Evolutionary conservation across 768 basidiomycete genomes (phyloP), one percentile per base, ranked within the genome.

Genomic region (Amanita thiersii): DNA sequence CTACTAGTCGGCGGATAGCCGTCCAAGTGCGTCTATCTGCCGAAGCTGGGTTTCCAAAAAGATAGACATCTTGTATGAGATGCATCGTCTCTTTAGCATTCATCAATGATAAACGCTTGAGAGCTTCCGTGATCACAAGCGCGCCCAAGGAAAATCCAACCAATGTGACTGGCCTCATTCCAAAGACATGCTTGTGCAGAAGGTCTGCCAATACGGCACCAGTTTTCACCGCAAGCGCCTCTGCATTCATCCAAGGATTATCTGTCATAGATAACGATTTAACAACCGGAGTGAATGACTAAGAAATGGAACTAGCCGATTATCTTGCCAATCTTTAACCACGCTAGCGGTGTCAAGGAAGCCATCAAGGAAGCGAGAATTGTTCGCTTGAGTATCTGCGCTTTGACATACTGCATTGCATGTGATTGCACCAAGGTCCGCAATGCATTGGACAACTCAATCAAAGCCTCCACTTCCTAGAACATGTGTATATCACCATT

Each of bases 201-300:
- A 76, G 62, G 23, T 68, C 69, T 15, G 70, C 75, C 30, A 79
- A 56, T 12, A 79, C 74, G 9, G 62, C 66, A 10, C 76, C 77
- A 14, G 75, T 63, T 50, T 77, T 77, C 40, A 63, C 47, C 1
- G 73, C 72, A 11, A 69, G 61, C n/a, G 72, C 65, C 45, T 61
- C 66, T 8, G 73, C 64, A 50, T 73, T 73, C 69, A 71, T 70
- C 74, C 75, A 77, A 2, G 75, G 75, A 52, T 77, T 78, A 56
- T 77, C 75, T 76, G 30, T 24, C 11, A 21, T 6, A 28, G 23
- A 29, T 20, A 20, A 30, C 33, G 44, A 31, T 47, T 32, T 23
- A 40, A 25, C 15, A 14, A 21, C 41, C n/a, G n/a, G n/a, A n/a
- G n/a, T n/a, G n/a, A 4, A 23, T 14, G 12, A 5, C 21, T 23